Evolutionary conservation across 306 rosid genomes (phyloP), one percentile per base, ranked within the genome.

Genomic region (Pachyrhizus erosus): DNA sequence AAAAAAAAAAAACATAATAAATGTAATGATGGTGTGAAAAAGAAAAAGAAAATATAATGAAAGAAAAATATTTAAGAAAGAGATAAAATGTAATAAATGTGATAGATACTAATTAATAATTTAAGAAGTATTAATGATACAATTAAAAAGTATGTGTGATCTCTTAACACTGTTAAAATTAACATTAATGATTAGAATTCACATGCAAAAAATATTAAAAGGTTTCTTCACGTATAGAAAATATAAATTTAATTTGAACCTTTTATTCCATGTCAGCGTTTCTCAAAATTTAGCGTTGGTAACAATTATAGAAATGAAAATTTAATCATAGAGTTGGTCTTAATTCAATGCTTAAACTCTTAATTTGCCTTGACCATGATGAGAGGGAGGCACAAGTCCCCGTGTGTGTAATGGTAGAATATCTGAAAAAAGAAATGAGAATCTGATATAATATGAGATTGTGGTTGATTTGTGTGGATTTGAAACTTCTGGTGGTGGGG

Each of bases 401-500:
- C 88, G 89, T 86, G 88, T 81, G 88, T 80, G 67, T 57, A 51
- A 58, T 69, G 78, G 51, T 1, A 5, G 9, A 17, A 6, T n/a
- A 71, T 70, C 54, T n/a, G 57, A 72, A 29, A 80, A 75, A 54
- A 72, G 78, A 34, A 7, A 17, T 48, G 86, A 84, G 89, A 88
- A 88, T 88, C 87, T 86, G 65, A 87, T 86, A 88, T 42, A 57
- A 86, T 83, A 87, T 54, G 78, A 42, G 89, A 84, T 89, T 81
- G 78, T 73, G 83, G 60, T 21, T 87, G 91, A 89, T 88, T 82
- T 87, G 83, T 88, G 83, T 78, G 86, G 89, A 92, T 87, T 79
- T 89, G 86, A 76, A 82, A 79, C 66, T 33, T 61, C 34, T 80
- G 83, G 80, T 70, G 81, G 85, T 26, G 80, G 13, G 68, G 40